phyloP scores from a whole-genome alignment of 192 early-diverging fungal genomes.

The Gigaspora rosea region DNA sequence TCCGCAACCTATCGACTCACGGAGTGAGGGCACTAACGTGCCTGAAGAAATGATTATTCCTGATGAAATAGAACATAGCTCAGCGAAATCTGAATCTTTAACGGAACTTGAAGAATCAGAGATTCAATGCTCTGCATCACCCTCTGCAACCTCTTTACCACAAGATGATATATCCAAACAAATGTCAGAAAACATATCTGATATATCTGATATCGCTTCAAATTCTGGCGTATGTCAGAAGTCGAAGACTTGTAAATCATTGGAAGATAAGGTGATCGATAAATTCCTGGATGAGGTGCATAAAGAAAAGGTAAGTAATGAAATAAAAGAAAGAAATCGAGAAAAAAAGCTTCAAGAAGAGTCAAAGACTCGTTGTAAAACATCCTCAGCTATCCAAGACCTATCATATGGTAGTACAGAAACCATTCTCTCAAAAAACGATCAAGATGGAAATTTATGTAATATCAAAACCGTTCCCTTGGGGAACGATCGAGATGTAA shows the following conservation, averaged over 20 bases:
- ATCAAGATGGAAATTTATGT: slow-evolving; percentile 12
- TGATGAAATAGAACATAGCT: slow-evolving; percentile 12
- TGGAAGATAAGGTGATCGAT: slow-evolving; percentile 5
- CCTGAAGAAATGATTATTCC: not conserved
- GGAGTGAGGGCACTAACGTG: not conserved
- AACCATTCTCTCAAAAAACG: slow-evolving; percentile 10
- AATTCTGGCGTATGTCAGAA: slow-evolving; percentile 8
- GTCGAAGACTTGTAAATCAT: slow-evolving; percentile 11
- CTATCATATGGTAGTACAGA: too few species aligned
- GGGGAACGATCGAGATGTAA: slow-evolving; percentile 18
- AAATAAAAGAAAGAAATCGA: not conserved
- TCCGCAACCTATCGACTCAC: not conserved
- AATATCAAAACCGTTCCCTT: slow-evolving; percentile 21
- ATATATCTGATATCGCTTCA: slow-evolving; percentile 25
- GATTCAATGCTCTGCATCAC: slow-evolving; percentile 26
- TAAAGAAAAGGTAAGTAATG: slow-evolving; percentile 16
- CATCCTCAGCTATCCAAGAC: not conserved
- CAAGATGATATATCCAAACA: slow-evolving; percentile 21
- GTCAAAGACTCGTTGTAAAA: too few species aligned
- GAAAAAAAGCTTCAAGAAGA: slow-evolving; percentile 14
- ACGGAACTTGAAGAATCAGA: slow-evolving; percentile 24
- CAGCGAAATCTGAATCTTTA: slow-evolving; percentile 18
- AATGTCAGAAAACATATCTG: slow-evolving; percentile 10
- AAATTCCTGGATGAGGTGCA: not conserved
- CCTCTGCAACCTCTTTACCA: slow-evolving; percentile 21